phyloP scores from a whole-genome alignment of 345 rosid genomes.

The Euclidium syriacum region DNA sequence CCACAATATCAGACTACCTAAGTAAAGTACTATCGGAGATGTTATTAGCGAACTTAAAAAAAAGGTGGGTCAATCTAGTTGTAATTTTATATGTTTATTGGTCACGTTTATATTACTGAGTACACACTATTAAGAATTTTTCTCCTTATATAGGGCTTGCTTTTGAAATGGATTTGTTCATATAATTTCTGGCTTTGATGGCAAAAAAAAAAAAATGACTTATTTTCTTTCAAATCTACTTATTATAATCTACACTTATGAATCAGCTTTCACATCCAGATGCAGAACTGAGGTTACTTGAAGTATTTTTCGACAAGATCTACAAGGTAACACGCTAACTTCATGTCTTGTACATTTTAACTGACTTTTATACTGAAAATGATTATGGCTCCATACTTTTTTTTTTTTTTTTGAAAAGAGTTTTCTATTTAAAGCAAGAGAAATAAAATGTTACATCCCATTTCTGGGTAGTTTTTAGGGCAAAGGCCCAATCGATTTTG shows the following conservation, averaged over 20 bases:
- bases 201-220: too few species aligned
- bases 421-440: too few species aligned
- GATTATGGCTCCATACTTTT: too few species aligned
- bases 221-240: not conserved
- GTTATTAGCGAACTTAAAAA: conserved; percentile 84
- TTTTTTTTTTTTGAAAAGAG: too few species aligned
- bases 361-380: not conserved
- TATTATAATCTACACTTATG: conserved; percentile 9
- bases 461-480: too few species aligned
- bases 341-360: not conserved
- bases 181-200: conserved; percentile 1
- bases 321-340: conserved; percentile 59
- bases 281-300: conserved; percentile 91
- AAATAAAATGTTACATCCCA: too few species aligned
- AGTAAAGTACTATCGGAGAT: conserved; percentile 93
- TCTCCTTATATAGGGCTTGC: not conserved
- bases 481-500: too few species aligned
- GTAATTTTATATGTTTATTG: too few species aligned
- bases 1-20: conserved; percentile 88
- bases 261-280: conserved; percentile 73
- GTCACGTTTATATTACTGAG: too few species aligned
- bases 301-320: conserved; percentile 93
- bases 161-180: not conserved
- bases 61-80: conserved; percentile 45
- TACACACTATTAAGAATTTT: too few species aligned